These are phyloP conservation scores for Lathyrus aphaca DNA, from an alignment of 306 rosid species.

Conservation along the genomic window DNA sequence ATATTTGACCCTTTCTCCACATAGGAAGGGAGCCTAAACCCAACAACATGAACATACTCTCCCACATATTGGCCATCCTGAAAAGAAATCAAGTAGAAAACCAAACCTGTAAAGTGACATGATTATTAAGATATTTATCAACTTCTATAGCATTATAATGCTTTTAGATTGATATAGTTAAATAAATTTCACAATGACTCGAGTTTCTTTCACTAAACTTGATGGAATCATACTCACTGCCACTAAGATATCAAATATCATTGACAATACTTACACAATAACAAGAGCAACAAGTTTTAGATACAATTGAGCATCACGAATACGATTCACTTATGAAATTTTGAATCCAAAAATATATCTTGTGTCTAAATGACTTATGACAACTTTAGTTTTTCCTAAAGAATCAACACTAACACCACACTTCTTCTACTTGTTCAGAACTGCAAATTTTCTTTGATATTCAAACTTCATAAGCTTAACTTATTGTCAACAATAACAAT, in stretches of 20 bases:
- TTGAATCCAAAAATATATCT: too few relatives aligned
- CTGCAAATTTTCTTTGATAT: constrained; percentile 71
- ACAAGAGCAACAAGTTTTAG: too few relatives aligned
- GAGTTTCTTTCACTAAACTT: background rate
- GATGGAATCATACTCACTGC: background rate
- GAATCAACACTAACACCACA: constrained; percentile 67
- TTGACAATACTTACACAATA: too few relatives aligned
- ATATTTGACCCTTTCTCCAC: too few relatives aligned
- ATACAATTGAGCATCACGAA: too few relatives aligned
- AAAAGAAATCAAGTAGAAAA: constrained; percentile 32
- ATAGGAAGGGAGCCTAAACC: too few relatives aligned
- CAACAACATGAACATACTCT: constrained; percentile 56
- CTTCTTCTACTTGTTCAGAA: constrained; percentile 79
- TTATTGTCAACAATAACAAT: constrained; percentile 56
- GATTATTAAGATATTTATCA: background rate
- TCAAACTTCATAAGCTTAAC: constrained; percentile 87
- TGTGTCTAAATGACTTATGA: constrained; percentile 47
- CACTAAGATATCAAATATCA: too few relatives aligned
- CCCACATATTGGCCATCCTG: constrained; percentile 90
- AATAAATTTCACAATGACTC: too few relatives aligned
- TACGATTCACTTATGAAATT: too few relatives aligned
- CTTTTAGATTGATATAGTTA: too few relatives aligned
- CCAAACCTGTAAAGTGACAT: background rate
- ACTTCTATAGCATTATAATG: background rate
- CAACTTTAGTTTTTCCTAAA: constrained; percentile 84